phyloP scores from a whole-genome alignment of 371 early-diverging fungal genomes.

The Actinomortierella wolfii region DNA sequence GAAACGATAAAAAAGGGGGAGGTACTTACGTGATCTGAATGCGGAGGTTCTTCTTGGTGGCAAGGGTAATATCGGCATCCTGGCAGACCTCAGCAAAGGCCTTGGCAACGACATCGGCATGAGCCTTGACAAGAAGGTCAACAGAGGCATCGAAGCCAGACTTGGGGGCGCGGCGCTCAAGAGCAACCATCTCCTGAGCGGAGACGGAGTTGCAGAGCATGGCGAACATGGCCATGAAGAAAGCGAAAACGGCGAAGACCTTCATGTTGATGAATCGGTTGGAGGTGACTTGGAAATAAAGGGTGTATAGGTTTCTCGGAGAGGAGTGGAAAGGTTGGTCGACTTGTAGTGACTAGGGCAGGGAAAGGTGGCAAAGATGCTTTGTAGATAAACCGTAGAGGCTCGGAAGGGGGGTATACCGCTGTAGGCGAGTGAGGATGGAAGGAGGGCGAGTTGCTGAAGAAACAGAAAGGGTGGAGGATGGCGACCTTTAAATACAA shows the following conservation, averaged over 20 bases:
- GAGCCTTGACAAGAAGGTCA: conserved; percentile 26
- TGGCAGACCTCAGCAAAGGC: conserved; percentile 43
- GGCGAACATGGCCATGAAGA: conserved; percentile 45
- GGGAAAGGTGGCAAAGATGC: conserved; percentile 18
- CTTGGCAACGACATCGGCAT: conserved; percentile 30
- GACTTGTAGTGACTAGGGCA: no score
- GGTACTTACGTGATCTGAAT: conserved; percentile 30
- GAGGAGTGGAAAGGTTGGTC: background rate
- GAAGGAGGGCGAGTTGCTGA: no score
- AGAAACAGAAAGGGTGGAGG: no score
- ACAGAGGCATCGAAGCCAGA: conserved; percentile 42
- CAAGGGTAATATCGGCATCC: conserved; percentile 25
- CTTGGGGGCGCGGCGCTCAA: conserved; percentile 3
- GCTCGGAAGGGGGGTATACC: no score
- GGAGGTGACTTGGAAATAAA: background rate
- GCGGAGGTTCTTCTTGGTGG: conserved; percentile 18
- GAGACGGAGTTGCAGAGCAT: conserved; percentile 31
- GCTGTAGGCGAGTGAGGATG: no score
- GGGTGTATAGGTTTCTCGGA: background rate
- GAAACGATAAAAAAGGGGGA: no score
- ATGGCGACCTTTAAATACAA: no score
- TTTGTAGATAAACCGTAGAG: no score
- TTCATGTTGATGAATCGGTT: conserved; percentile 22
- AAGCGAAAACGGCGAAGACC: conserved; percentile 29
- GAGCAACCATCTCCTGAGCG: conserved; percentile 25